These are phyloP conservation scores for Pythium sp. DNA, from an alignment of 352 stramenopile species.

Conservation along the genomic window DNA sequence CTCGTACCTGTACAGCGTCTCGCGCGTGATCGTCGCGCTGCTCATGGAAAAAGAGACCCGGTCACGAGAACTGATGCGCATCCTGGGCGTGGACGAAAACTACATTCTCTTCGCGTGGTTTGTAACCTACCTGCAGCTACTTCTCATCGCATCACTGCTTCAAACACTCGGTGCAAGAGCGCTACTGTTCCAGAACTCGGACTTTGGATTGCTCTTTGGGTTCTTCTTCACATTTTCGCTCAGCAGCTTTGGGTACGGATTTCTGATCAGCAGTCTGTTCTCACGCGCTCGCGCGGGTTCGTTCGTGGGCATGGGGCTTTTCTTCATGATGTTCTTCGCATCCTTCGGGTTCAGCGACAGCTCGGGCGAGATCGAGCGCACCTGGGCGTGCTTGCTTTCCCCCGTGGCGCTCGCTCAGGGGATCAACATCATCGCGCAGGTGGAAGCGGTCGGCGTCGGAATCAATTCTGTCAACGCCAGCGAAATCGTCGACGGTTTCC, in stretches of 20 bases:
- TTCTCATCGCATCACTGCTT: slow-evolving; percentile 44
- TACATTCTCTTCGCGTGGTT: slow-evolving; percentile 60
- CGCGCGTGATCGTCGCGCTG: slow-evolving; percentile 86
- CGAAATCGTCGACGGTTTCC: slow-evolving; percentile 44
- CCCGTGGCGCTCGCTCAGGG: slow-evolving; percentile 75
- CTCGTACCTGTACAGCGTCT: slow-evolving; percentile 92
- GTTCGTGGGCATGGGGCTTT: slow-evolving; percentile 69
- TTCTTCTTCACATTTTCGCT: slow-evolving; percentile 81
- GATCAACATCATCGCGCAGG: slow-evolving; percentile 52
- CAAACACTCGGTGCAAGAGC: slow-evolving; percentile 33
- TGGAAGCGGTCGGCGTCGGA: slow-evolving; percentile 52
- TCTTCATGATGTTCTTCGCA: slow-evolving; percentile 81
- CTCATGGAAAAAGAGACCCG: slow-evolving; percentile 91
- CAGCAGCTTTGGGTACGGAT: slow-evolving; percentile 73
- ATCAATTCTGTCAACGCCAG: slow-evolving; percentile 35
- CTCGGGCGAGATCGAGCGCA: slow-evolving; percentile 24
- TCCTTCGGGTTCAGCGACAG: slow-evolving; percentile 71
- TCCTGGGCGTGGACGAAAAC: slow-evolving; percentile 84
- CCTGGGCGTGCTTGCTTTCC: slow-evolving; percentile 47
- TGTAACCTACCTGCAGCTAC: slow-evolving; percentile 72
- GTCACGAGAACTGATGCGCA: slow-evolving; percentile 90
- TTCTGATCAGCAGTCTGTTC: slow-evolving; percentile 73
- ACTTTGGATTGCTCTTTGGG: slow-evolving; percentile 35
- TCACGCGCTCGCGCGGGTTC: slow-evolving; percentile 49
- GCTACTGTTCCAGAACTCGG: slow-evolving; percentile 52